Percentiles rank a stretch among this genome's conserved stretches.
phyloP scores from a whole-genome alignment of 176 grass and related monocot species.

The Secale cereale region DNA sequence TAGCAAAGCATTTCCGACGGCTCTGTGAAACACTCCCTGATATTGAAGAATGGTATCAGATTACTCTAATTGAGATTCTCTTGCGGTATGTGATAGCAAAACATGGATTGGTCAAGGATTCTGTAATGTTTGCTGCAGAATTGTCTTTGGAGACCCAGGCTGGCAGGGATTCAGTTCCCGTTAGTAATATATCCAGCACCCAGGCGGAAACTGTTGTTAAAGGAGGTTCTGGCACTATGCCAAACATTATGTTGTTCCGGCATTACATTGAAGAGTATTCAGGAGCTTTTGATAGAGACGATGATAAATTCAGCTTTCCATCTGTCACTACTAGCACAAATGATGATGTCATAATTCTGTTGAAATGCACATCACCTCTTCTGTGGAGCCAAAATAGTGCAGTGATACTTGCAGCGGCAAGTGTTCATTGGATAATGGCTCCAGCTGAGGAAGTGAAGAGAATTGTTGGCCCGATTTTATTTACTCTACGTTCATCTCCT shows the following conservation, averaged over 20 bases:
- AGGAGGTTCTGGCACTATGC: conserved; percentile 29
- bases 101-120: conserved; percentile 89
- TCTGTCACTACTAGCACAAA: conserved; percentile 44
- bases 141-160: conserved; percentile 3
- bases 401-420: conserved; percentile 81
- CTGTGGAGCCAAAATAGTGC: conserved; percentile 92
- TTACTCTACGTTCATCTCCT: conserved; percentile 70
- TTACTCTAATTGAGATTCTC: conserved; percentile 78
- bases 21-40: conserved; percentile 88
- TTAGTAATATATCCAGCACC: conserved; percentile 1
- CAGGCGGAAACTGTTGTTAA: not conserved
- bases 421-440: conserved; percentile 91
- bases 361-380: conserved; percentile 80
- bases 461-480: conserved; percentile 73
- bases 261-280: conserved; percentile 66
- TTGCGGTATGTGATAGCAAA: conserved; percentile 82
- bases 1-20: conserved; percentile 70
- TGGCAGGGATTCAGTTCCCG: conserved; percentile 20
- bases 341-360: conserved; percentile 74
- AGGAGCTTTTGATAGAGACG: conserved; percentile 11
- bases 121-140: conserved; percentile 42
- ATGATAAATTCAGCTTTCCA: conserved; percentile 4
- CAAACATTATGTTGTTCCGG: conserved; percentile 44
- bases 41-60: conserved; percentile 91
- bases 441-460: conserved; percentile 50